Percentiles rank a stretch among this genome's conserved stretches.
Conservation (phyloP, 164 flowering plant genomes). For the Tetrastigma voinierianum region DNA sequence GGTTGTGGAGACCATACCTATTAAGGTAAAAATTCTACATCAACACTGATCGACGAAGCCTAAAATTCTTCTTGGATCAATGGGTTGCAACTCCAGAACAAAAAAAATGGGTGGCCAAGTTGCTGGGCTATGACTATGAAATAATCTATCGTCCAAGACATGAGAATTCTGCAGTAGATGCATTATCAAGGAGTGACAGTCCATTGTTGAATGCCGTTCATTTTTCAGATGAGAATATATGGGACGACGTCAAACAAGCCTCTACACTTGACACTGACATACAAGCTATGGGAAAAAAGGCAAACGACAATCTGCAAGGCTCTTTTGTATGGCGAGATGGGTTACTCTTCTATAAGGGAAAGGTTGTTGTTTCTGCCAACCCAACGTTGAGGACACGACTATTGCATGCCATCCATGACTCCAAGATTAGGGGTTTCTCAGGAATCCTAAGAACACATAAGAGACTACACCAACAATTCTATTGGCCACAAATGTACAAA, state of each 20-base stretch:
- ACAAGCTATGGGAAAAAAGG: neutral
- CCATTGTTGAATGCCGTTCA: neutral
- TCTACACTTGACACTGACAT: too few species aligned
- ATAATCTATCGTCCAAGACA: neutral
- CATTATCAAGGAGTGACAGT: neutral
- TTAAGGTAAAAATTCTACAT: neutral
- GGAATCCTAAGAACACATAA: neutral
- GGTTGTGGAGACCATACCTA: neutral
- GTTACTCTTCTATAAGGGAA: neutral
- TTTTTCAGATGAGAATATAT: too few species aligned
- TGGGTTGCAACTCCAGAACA: neutral
- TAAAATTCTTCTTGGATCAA: neutral
- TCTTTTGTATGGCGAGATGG: neutral
- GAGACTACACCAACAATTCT: neutral
- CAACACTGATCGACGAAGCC: neutral
- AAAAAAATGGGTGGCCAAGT: neutral
- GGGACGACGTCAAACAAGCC: neutral
- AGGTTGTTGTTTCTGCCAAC: neutral
- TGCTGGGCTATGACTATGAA: neutral
- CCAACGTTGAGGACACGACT: neutral
- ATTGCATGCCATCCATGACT: neutral
- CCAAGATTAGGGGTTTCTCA: neutral
- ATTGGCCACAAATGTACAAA: neutral
- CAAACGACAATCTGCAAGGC: neutral
- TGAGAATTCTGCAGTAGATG: neutral